A percentile compares a stretch with the other conserved stretches of the same genome.
These are phyloP conservation scores for Mycena rebaudengoi DNA, from an alignment of 768 basidiomycete species.

Conservation along the genomic window DNA sequence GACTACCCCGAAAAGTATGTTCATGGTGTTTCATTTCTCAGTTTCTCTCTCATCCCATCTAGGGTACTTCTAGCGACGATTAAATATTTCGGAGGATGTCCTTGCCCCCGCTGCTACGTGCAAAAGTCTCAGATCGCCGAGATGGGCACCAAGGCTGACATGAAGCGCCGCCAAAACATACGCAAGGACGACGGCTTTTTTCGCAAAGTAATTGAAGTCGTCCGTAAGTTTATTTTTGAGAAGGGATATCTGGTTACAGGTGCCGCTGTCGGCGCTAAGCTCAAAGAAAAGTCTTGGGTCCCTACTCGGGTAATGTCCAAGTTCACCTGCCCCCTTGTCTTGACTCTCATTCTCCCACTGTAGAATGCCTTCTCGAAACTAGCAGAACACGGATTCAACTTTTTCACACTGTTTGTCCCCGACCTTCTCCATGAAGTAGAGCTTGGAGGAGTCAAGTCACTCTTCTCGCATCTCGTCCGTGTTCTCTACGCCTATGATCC, in stretches of 20 bases:
- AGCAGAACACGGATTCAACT: slow-evolving; percentile 31
- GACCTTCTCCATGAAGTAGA: slow-evolving; percentile 53
- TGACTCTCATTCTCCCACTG: neutral
- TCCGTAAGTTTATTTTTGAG: slow-evolving; percentile 2
- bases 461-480: slow-evolving; percentile 45
- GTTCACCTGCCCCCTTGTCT: neutral
- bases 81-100: slow-evolving; percentile 23
- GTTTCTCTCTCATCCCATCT: neutral
- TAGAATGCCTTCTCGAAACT: slow-evolving; percentile 44
- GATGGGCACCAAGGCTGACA: slow-evolving; percentile 28
- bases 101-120: slow-evolving; percentile 33
- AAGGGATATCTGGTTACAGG: neutral
- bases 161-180: neutral
- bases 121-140: slow-evolving; percentile 20
- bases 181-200: slow-evolving; percentile 1
- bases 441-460: slow-evolving; percentile 46
- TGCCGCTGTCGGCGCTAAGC: neutral
- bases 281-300: slow-evolving; percentile 10
- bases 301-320: neutral
- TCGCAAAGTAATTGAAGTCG: neutral
- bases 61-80: slow-evolving; percentile 27
- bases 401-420: slow-evolving; percentile 38
- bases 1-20: slow-evolving; percentile 44
- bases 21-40: neutral
- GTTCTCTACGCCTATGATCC: slow-evolving; percentile 35